Evolutionary conservation across 2,329 filamentous ascomycete genomes (phyloP).

Genomic region (Graphium sp.): DNA sequence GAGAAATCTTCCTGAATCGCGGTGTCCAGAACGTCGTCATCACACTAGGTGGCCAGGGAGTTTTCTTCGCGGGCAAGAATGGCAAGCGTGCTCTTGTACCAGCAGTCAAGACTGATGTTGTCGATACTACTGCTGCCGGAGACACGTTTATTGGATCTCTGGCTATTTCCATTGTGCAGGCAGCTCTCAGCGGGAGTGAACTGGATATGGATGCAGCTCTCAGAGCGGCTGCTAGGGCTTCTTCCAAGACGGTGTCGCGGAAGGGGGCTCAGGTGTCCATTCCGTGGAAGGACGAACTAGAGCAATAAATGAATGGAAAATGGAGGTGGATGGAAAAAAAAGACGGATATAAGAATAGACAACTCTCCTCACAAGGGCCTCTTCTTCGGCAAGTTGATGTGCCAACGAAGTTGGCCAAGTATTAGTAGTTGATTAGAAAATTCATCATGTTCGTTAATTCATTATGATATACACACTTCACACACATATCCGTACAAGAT

Average conservation of each 20-base stretch:
- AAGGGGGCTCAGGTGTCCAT: conserved; percentile 26
- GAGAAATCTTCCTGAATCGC: conserved; percentile 41
- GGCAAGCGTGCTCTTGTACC: conserved; percentile 29
- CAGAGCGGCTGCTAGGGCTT: conserved; percentile 32
- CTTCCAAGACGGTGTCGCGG: conserved; percentile 21
- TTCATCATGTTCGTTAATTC: no score
- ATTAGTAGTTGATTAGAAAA: no score
- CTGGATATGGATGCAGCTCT: conserved; percentile 41
- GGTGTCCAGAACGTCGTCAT: conserved; percentile 68
- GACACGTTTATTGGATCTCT: conserved; percentile 91
- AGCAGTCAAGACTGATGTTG: conserved; percentile 56
- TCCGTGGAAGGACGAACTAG: conserved; percentile 25
- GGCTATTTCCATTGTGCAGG: conserved; percentile 51
- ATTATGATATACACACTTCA: no score
- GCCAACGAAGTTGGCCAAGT: no score
- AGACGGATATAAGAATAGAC: no score
- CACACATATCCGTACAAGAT: no score
- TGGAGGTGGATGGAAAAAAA: no score
- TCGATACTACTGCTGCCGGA: conserved; percentile 87
- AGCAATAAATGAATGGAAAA: no score
- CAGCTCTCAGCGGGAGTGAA: no score
- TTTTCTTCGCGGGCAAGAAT: conserved; percentile 39
- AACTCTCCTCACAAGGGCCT: no score
- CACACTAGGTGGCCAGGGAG: conserved; percentile 70
- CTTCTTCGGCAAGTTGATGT: no score